A percentile compares a stretch with the other conserved stretches of the same genome.
phyloP scores from a whole-genome alignment of 2,329 filamentous ascomycete genomes.

The Scortechinia acanthostroma region DNA sequence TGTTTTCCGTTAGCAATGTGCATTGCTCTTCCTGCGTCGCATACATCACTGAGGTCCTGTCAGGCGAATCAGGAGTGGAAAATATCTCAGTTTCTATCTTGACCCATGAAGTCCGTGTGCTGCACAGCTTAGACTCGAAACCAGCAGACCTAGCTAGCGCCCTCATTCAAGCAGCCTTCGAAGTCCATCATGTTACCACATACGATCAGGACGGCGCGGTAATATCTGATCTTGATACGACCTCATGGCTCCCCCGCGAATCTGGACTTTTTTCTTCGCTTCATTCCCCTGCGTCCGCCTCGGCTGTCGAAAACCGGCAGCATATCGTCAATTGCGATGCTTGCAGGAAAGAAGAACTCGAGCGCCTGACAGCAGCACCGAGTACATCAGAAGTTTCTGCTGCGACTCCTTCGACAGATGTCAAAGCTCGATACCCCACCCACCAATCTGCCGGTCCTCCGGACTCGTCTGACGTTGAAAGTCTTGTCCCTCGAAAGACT shows the following conservation, averaged over 20 bases:
- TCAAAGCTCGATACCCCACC: too few species aligned
- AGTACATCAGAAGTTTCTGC: not conserved
- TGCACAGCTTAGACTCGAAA: not conserved
- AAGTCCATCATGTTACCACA: conserved; percentile 1
- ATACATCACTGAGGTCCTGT: not conserved
- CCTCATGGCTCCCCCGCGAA: not conserved
- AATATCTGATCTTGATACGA: not conserved
- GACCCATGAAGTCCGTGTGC: not conserved
- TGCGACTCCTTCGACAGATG: too few species aligned
- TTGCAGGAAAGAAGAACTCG: not conserved
- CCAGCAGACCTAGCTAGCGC: not conserved
- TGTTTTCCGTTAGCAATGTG: not conserved
- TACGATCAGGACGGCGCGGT: not conserved
- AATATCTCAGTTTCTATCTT: not conserved
- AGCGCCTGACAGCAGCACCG: not conserved
- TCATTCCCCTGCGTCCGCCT: not conserved
- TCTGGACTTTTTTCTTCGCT: not conserved
- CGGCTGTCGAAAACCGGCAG: not conserved
- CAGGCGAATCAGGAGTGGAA: not conserved
- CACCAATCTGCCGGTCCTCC: not conserved
- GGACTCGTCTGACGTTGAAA: not conserved
- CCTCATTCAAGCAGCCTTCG: not conserved
- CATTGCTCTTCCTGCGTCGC: not conserved
- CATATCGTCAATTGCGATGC: conserved; percentile 1
- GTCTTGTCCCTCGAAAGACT: not conserved